These are phyloP conservation scores for Fusarium oxysporum DNA, from an alignment of 2,329 filamentous ascomycete species.

Conservation along the genomic window DNA sequence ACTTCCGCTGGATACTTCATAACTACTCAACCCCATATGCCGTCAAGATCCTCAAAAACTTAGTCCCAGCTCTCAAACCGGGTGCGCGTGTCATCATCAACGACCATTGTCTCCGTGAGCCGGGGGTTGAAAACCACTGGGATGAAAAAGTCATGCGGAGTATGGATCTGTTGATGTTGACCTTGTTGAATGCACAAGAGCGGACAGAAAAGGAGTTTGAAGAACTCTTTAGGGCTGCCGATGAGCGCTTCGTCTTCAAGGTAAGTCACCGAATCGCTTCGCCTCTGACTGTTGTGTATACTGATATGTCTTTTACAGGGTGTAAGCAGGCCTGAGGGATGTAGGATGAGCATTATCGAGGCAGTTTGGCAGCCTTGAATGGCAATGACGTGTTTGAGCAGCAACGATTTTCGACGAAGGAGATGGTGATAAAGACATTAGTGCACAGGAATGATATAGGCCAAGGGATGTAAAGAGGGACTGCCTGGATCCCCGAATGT, in stretches of 20 bases:
- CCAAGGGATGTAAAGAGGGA: background rate
- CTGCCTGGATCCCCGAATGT: background rate
- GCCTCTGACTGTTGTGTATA: background rate
- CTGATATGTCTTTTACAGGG: conserved; percentile 47
- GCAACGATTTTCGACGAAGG: background rate
- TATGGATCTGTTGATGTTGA: conserved; percentile 66
- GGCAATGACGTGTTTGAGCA: background rate
- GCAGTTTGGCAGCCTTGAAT: conserved; percentile 57
- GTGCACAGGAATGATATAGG: background rate
- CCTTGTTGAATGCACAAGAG: conserved; percentile 64
- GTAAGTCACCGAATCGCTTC: conserved; percentile 29
- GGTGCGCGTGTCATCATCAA: conserved; percentile 62
- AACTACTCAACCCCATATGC: conserved; percentile 69
- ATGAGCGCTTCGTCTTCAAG: conserved; percentile 58
- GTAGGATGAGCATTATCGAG: conserved; percentile 62
- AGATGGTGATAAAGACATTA: background rate
- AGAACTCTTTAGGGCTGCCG: conserved; percentile 57
- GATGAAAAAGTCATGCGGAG: conserved; percentile 61
- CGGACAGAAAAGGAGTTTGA: conserved; percentile 60
- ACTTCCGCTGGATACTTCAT: conserved; percentile 70
- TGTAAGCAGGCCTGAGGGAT: conserved; percentile 54
- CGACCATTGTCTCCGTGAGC: conserved; percentile 57
- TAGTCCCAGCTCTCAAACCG: conserved; percentile 67
- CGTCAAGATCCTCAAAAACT: conserved; percentile 59
- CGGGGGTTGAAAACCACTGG: conserved; percentile 55